Conservation (phyloP, 257 asterid species). For the Rubia yunnanensis region DNA sequence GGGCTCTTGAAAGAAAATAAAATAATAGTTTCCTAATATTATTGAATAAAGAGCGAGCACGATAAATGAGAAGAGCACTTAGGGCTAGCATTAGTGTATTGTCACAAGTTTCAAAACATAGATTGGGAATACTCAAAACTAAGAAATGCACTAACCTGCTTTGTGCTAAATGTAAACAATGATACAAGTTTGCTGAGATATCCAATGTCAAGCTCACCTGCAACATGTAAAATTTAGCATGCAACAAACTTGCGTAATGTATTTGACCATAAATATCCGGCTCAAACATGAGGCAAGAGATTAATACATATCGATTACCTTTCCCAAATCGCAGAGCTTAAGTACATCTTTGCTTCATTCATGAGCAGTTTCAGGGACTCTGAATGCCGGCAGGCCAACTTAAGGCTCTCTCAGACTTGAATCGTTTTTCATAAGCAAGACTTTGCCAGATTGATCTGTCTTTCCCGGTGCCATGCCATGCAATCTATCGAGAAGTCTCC, state of each 20-base stretch:
- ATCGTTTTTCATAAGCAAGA: neutral
- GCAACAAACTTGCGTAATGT: too few relatives aligned
- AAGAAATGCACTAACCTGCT: constrained; percentile 35
- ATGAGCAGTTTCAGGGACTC: too few relatives aligned
- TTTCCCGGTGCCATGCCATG: constrained; percentile 24
- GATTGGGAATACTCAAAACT: neutral
- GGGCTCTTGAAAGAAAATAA: neutral
- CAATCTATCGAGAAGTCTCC: constrained; percentile 79
- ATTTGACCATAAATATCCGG: too few relatives aligned
- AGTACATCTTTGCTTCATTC: too few relatives aligned
- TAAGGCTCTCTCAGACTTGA: too few relatives aligned
- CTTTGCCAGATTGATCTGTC: constrained; percentile 8
- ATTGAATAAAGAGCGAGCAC: neutral
- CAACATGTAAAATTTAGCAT: neutral
- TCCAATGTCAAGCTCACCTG: constrained; percentile 74
- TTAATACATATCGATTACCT: too few relatives aligned
- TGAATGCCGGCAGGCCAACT: too few relatives aligned
- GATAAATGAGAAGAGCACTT: neutral
- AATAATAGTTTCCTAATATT: neutral
- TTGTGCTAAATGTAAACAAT: constrained; percentile 69
- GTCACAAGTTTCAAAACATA: neutral
- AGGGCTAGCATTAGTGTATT: neutral
- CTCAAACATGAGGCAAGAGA: too few relatives aligned
- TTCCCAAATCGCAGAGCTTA: too few relatives aligned
- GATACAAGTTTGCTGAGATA: constrained; percentile 50